phyloP scores from a whole-genome alignment of 2,329 filamentous ascomycete species.

The Epichloe aotearoae region DNA sequence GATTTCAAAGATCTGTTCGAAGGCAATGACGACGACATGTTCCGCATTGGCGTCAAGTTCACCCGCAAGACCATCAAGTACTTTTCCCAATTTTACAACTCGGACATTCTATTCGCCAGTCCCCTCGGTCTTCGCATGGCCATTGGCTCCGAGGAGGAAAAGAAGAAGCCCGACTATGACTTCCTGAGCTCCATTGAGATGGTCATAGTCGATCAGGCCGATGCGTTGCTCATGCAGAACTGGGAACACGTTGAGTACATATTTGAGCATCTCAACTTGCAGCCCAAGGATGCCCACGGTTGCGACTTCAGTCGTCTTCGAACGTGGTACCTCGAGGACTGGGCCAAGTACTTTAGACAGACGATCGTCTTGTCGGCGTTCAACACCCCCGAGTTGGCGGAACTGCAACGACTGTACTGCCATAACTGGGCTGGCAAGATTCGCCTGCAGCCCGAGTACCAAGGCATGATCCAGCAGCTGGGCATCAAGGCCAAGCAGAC shows the following conservation, averaged over 20 bases:
- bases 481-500: slow-evolving; percentile 67
- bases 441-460: slow-evolving; percentile 57
- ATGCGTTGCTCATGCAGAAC: slow-evolving; percentile 93
- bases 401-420: slow-evolving; percentile 62
- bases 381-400: slow-evolving; percentile 77
- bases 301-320: slow-evolving; percentile 89
- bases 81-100: slow-evolving; percentile 91
- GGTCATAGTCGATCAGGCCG: slow-evolving; percentile 79
- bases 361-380: slow-evolving; percentile 72
- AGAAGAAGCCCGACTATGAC: slow-evolving; percentile 59
- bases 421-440: slow-evolving; percentile 70
- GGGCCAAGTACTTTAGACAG: slow-evolving; percentile 70
- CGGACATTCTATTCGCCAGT: slow-evolving; percentile 86
- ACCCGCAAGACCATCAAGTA: slow-evolving; percentile 92
- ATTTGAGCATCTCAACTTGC: slow-evolving; percentile 80
- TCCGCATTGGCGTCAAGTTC: slow-evolving; percentile 90
- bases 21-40: slow-evolving; percentile 96
- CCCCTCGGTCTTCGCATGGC: slow-evolving; percentile 82
- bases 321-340: slow-evolving; percentile 83
- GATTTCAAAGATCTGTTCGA: slow-evolving; percentile 85
- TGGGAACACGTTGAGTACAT: slow-evolving; percentile 94
- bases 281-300: slow-evolving; percentile 79
- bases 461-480: slow-evolving; percentile 60
- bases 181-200: slow-evolving; percentile 91
- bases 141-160: slow-evolving; percentile 62